Evolutionary conservation across 108 stramenopile genomes (phyloP), one percentile per base, ranked within the genome.

Genomic region (Skeletonema menzelii): DNA sequence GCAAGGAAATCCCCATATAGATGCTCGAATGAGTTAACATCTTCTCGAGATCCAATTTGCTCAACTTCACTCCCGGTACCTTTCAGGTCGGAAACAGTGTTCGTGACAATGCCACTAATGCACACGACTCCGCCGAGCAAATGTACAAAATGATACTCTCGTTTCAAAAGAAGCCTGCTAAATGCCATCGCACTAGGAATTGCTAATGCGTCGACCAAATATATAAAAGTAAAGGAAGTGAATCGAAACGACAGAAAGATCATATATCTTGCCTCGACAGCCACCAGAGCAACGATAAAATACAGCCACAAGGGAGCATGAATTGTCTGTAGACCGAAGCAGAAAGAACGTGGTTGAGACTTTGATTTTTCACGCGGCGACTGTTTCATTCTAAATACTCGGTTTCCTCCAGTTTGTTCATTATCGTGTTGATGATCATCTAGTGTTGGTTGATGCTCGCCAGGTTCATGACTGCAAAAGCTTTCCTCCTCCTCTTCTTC

Each of bases 121-220:
- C 98, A 98, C 13, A 91, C 32, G 8, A 72, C 22, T 11, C 90
- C 97, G 11, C 97, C 99, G 4, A 90, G 19, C 37, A 92, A 58
- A 66, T 99, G 98, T n/a, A 75, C 64, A 28, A 63, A 27, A 2
- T 24, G 72, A 77, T 97, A 98, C 5, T 72, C 63, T 27, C 88
- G 82, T 17, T 72, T 66, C 60, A 99, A 82, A 8, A 94, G 83
- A 6, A 87, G 58, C 38, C 49, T 61, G 4, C 88, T 89, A 24
- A 98, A 71, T 13, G 97, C 31, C 98, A 99, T 99, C 17, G 95
- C 88, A 65, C 88, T 72, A 0, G 98, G 99, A 27, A 99, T 98
- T 20, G 96, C 89, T 55, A 99, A 69, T 27, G 95, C 87, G 73
- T 98, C 97, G 0, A 97, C 82, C 27, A 99, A 77, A 37, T 94